A percentile compares a stretch with the other conserved stretches of the same genome.
These are phyloP conservation scores for Aspergillus sp. DNA, from an alignment of 2,329 filamentous ascomycete species.

Conservation along the genomic window DNA sequence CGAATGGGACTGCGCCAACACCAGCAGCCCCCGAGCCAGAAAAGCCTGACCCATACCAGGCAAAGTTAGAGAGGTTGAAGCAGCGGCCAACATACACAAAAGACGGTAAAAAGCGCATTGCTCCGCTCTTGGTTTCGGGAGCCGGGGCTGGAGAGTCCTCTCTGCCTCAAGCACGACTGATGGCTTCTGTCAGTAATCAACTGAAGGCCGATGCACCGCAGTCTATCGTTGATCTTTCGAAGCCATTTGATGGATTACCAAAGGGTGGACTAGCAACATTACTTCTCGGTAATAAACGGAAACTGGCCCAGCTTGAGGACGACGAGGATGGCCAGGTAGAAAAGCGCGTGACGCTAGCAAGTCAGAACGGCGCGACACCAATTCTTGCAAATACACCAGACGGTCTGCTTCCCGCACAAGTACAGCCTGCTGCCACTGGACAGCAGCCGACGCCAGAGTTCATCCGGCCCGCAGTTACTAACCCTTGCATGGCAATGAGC, in stretches of 20 bases:
- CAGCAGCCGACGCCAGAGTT: conserved; percentile 72
- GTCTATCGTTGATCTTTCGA: conserved; percentile 81
- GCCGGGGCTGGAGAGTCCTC: conserved; percentile 84
- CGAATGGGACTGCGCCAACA: conserved; percentile 30
- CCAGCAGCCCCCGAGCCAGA: conserved; percentile 29
- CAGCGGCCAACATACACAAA: conserved; percentile 91
- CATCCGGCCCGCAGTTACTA: conserved; percentile 80
- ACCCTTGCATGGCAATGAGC: conserved; percentile 73
- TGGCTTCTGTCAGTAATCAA: conserved; percentile 66
- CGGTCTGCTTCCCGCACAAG: conserved; percentile 70
- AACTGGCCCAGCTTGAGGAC: conserved; percentile 66
- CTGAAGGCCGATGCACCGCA: conserved; percentile 69
- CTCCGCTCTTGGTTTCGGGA: conserved; percentile 84
- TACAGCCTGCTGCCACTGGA: conserved; percentile 56
- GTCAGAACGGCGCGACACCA: conserved; percentile 63
- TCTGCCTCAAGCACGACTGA: conserved; percentile 79
- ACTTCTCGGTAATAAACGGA: conserved; percentile 89
- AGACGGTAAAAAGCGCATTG: conserved; percentile 93
- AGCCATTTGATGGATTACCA: conserved; percentile 88
- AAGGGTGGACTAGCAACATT: conserved; percentile 82
- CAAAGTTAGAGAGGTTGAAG: conserved; percentile 68
- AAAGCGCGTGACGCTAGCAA: conserved; percentile 56
- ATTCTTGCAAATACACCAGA: conserved; percentile 73
- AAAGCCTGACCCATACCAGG: conserved; percentile 51
- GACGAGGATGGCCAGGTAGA: conserved; percentile 65